Conservation (phyloP, 495 filamentous ascomycete genomes). For the Podospora pseudocomata region DNA sequence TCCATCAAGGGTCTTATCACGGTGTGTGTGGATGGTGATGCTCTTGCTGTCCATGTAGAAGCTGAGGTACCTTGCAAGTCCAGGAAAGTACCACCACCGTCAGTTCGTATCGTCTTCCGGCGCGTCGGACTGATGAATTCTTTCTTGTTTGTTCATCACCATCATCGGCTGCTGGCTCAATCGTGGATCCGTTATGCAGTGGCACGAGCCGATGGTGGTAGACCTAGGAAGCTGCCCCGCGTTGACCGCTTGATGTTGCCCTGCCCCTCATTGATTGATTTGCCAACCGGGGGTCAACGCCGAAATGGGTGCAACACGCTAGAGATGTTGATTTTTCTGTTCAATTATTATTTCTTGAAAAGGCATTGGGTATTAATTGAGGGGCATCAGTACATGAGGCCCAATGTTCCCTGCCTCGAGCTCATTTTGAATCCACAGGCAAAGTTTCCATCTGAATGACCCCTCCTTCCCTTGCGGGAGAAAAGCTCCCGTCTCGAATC, state of each 20-base stretch:
- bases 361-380: neutral
- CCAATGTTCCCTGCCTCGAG: neutral
- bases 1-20: conserved; percentile 10
- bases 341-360: neutral
- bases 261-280: conserved; percentile 1
- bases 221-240: neutral
- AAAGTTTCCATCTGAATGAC: neutral
- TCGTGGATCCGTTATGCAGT: neutral
- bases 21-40: neutral
- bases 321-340: neutral
- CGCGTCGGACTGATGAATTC: neutral
- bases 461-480: conserved; percentile 10
- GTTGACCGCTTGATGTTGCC: conserved; percentile 3
- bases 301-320: neutral
- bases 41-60: neutral
- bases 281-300: neutral
- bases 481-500: neutral
- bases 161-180: neutral
- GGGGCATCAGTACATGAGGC: neutral
- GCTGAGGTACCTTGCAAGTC: neutral
- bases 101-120: neutral
- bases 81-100: neutral
- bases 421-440: neutral
- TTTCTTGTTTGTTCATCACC: neutral
- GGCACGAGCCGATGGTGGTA: neutral